A percentile compares a stretch with the other conserved stretches of the same genome.
Conservation (phyloP, 1,284 basidiomycete genomes). For the Cutaneotrichosporon sp. region DNA sequence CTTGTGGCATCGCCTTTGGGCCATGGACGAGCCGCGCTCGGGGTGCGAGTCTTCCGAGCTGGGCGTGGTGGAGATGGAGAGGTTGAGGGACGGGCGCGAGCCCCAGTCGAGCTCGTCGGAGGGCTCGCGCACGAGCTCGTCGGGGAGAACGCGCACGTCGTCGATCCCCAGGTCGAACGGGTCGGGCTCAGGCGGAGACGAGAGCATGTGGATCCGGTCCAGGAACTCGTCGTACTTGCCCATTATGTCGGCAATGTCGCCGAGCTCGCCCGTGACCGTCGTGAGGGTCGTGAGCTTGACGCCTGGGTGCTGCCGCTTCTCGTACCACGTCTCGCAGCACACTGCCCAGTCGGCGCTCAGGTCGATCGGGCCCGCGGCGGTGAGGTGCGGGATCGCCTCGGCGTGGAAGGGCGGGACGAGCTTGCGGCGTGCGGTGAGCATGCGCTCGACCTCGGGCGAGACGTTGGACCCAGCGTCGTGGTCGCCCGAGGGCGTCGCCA, state of each 20-base stretch:
- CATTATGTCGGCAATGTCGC: slow-evolving; percentile 15
- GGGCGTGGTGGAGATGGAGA: slow-evolving; percentile 8
- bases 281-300: slow-evolving; percentile 10
- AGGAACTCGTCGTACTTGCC: slow-evolving; percentile 16
- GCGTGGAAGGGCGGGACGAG: slow-evolving; percentile 18
- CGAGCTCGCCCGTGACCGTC: background rate
- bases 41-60: slow-evolving; percentile 14
- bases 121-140: background rate
- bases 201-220: slow-evolving; percentile 17
- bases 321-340: slow-evolving; percentile 30
- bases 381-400: slow-evolving; percentile 25
- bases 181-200: background rate
- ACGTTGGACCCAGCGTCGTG: background rate
- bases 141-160: background rate
- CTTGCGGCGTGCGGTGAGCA: slow-evolving; percentile 22
- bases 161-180: background rate
- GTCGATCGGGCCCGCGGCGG: slow-evolving; percentile 33
- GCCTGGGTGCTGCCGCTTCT: slow-evolving; percentile 23
- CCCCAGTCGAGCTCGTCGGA: slow-evolving; percentile 1
- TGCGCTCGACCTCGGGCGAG: slow-evolving; percentile 12
- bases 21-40: background rate
- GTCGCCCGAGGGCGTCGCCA: slow-evolving; percentile 26
- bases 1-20: background rate
- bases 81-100: slow-evolving; percentile 16
- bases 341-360: slow-evolving; percentile 30